Evolutionary conservation across 2,329 filamentous ascomycete species (phyloP).

Genomic region (Pseudogymnoascus sp.): DNA sequence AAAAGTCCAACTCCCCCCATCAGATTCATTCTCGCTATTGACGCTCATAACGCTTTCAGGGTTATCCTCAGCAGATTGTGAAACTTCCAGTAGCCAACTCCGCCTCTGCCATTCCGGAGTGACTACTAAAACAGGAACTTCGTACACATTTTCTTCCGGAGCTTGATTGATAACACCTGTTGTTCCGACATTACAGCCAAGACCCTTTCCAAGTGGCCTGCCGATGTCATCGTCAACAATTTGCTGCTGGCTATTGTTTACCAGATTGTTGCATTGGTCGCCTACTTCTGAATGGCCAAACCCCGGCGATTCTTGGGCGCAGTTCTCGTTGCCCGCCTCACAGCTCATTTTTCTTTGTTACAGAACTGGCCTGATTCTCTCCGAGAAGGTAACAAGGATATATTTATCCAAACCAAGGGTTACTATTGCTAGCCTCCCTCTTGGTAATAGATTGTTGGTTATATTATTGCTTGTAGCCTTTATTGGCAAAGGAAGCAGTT

Average conservation of each 20-base stretch:
- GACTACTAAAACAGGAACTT: background rate
- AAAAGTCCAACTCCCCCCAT: background rate
- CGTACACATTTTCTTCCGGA: background rate
- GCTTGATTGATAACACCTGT: background rate
- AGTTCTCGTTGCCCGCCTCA: background rate
- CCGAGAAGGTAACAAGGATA: no score
- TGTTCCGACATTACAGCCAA: background rate
- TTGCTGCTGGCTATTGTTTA: background rate
- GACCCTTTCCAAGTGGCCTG: background rate
- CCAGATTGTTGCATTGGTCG: background rate
- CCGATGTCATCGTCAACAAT: background rate
- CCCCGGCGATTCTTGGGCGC: background rate
- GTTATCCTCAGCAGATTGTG: background rate
- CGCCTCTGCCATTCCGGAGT: background rate
- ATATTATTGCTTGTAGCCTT: background rate
- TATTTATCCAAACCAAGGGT: background rate
- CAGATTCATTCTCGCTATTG: background rate
- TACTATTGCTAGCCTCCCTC: background rate
- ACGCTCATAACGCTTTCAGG: background rate
- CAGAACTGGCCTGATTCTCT: background rate
- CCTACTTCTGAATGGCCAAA: background rate
- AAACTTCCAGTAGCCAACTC: background rate
- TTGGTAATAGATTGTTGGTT: background rate
- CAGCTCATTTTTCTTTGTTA: background rate
- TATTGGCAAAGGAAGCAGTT: background rate